phyloP scores from a whole-genome alignment of 164 flowering plant species.

The Chimonanthus praecox region DNA sequence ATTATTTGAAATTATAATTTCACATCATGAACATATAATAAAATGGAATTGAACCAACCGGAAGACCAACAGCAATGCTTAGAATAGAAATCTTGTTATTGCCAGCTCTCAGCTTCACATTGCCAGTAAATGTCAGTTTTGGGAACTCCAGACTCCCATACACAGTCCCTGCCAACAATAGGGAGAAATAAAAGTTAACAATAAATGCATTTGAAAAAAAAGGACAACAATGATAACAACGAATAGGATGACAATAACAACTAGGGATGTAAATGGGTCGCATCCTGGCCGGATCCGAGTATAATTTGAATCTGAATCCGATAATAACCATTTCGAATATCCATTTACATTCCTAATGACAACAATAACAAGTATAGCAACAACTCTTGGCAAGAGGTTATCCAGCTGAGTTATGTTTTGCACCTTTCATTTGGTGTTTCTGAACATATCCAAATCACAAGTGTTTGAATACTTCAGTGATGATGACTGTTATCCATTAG shows the following conservation, averaged over 20 bases:
- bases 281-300: no score
- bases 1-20: conserved; percentile 36
- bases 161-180: not conserved
- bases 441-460: not conserved
- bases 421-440: not conserved
- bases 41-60: conserved; percentile 37
- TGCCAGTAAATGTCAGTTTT: not conserved
- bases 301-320: no score
- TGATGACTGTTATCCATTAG: not conserved
- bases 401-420: not conserved
- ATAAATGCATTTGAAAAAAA: not conserved
- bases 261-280: not conserved
- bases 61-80: conserved; percentile 50
- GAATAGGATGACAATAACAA: not conserved
- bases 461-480: not conserved
- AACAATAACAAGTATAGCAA: no score
- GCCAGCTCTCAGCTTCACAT: conserved; percentile 26
- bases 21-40: conserved; percentile 26
- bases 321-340: no score
- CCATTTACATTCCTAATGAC: no score
- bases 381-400: not conserved
- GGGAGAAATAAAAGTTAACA: not conserved
- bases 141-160: not conserved
- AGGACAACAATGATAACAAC: not conserved
- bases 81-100: conserved; percentile 46